A percentile compares a stretch with the other conserved stretches of the same genome.
phyloP scores from a whole-genome alignment of 345 rosid species.

The Physaria fendleri region DNA sequence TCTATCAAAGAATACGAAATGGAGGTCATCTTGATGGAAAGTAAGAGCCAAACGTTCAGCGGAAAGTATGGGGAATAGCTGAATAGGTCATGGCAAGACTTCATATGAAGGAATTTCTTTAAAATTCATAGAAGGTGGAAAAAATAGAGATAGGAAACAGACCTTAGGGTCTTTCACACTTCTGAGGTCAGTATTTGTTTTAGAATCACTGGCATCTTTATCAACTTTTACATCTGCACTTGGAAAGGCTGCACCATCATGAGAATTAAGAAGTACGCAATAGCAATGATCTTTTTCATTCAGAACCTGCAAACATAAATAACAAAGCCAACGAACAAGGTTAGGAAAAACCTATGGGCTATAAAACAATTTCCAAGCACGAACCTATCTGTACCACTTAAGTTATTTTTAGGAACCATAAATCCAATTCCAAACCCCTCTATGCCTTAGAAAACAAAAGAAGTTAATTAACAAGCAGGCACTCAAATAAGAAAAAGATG shows the following conservation, averaged over 20 bases:
- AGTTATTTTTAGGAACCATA: background rate
- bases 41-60: background rate
- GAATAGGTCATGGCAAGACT: background rate
- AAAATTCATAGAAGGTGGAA: slow-evolving; percentile 3
- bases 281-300: slow-evolving; percentile 86
- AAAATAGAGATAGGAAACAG: slow-evolving; percentile 1
- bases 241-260: slow-evolving; percentile 96
- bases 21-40: background rate
- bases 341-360: background rate
- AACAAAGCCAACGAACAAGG: slow-evolving; percentile 8
- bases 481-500: background rate
- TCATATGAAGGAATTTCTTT: background rate
- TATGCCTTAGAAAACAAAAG: background rate
- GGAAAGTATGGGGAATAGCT: background rate
- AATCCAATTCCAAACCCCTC: background rate
- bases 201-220: slow-evolving; percentile 41
- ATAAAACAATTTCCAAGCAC: background rate
- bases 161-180: slow-evolving; percentile 65
- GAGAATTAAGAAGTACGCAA: slow-evolving; percentile 89
- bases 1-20: background rate
- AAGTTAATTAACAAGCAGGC: background rate
- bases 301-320: slow-evolving; percentile 53
- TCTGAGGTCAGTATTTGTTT: slow-evolving; percentile 31
- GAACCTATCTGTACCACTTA: background rate
- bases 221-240: slow-evolving; percentile 43